These are phyloP conservation scores for Cercospora sp. DNA, from an alignment of 2,329 filamentous ascomycete genomes.

Conservation along the genomic window DNA sequence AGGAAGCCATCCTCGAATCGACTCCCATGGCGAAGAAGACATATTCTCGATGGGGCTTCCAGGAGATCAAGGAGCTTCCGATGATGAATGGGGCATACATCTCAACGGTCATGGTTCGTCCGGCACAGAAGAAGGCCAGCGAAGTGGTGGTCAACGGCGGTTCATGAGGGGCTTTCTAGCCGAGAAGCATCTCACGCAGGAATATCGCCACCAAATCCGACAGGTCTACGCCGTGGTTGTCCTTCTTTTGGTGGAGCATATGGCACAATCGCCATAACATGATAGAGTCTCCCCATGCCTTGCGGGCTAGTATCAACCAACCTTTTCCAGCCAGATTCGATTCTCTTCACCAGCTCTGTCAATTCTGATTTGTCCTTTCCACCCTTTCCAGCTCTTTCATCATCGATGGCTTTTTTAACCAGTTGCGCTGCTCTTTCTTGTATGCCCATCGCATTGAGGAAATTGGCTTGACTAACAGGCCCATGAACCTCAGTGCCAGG, in stretches of 20 bases:
- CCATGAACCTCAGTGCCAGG: slow-evolving; percentile 87
- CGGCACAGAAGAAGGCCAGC: not conserved
- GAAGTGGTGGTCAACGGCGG: not conserved
- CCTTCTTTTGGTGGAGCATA: slow-evolving; percentile 56
- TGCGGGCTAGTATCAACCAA: slow-evolving; percentile 78
- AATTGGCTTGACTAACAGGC: slow-evolving; percentile 80
- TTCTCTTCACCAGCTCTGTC: slow-evolving; percentile 56
- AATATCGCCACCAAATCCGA: slow-evolving; percentile 81
- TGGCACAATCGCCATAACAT: slow-evolving; percentile 86
- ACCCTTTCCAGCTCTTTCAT: slow-evolving; percentile 37
- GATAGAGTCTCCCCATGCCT: slow-evolving; percentile 95
- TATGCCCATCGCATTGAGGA: slow-evolving; percentile 80
- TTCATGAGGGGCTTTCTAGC: not conserved
- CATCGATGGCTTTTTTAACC: slow-evolving; percentile 47
- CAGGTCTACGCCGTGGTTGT: slow-evolving; percentile 69
- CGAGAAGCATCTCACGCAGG: slow-evolving; percentile 15
- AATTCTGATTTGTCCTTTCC: slow-evolving; percentile 42
- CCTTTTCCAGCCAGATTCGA: slow-evolving; percentile 75
- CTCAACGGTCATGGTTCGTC: slow-evolving; percentile 11
- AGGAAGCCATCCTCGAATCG: slow-evolving; percentile 12
- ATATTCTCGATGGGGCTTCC: slow-evolving; percentile 12
- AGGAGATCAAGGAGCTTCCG: slow-evolving; percentile 7
- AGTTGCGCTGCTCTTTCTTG: slow-evolving; percentile 71
- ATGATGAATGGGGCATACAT: slow-evolving; percentile 11
- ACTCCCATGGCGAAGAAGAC: slow-evolving; percentile 4